Evolutionary conservation across 768 basidiomycete species (phyloP).

Genomic region (Austroboletus eburneus): DNA sequence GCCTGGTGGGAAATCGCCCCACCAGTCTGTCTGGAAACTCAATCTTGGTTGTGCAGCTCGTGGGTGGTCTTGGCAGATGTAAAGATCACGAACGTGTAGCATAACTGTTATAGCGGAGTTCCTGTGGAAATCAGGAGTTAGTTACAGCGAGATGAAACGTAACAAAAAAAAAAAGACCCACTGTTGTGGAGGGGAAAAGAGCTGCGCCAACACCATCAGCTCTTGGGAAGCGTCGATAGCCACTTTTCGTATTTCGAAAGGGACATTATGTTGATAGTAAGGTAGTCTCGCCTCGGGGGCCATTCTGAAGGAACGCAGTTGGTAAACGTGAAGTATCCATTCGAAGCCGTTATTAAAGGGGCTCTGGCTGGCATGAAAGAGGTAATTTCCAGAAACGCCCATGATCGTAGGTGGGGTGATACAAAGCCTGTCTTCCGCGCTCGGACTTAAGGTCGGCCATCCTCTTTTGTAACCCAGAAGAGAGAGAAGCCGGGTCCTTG

Average conservation of each 20-base stretch:
- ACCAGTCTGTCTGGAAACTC: conserved; percentile 32
- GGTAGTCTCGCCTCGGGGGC: conserved; percentile 22
- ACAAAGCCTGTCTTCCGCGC: conserved; percentile 28
- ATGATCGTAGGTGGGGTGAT: conserved; percentile 32
- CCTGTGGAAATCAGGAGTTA: conserved; percentile 10
- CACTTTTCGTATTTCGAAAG: conserved; percentile 32
- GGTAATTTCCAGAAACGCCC: conserved; percentile 29
- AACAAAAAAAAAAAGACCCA: conserved; percentile 6
- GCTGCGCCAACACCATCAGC: conserved; percentile 29
- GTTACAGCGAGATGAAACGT: not conserved
- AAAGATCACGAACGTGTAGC: conserved; percentile 52
- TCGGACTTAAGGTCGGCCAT: conserved; percentile 31
- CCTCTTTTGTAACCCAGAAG: conserved; percentile 31
- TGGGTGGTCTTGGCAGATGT: conserved; percentile 53
- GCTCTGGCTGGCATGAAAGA: conserved; percentile 33
- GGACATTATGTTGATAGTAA: conserved; percentile 30
- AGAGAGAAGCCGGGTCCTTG: conserved; percentile 24
- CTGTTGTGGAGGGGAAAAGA: conserved; percentile 29
- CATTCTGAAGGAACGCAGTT: conserved; percentile 31
- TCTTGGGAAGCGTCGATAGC: conserved; percentile 31
- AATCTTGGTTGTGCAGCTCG: conserved; percentile 32
- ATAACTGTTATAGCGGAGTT: conserved; percentile 22
- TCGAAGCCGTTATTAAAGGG: conserved; percentile 29
- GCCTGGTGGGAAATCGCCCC: conserved; percentile 29
- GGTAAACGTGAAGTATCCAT: conserved; percentile 32